Percentiles rank a stretch among this genome's conserved stretches.
These are phyloP conservation scores for Scenedesmus sp. DNA, from an alignment of 163 green algal species.

Conservation along the genomic window DNA sequence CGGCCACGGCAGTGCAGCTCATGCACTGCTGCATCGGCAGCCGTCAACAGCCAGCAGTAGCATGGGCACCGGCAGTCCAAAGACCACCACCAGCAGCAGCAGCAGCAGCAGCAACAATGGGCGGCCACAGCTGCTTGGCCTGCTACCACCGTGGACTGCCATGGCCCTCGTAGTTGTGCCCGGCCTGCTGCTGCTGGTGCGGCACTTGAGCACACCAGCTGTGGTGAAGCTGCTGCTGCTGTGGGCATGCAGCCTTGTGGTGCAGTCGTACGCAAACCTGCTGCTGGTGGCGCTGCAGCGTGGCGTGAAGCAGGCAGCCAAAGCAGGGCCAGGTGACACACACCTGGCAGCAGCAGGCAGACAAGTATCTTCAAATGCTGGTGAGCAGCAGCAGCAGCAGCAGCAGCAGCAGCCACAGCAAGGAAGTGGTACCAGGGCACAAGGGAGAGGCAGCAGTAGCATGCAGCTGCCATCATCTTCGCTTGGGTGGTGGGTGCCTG, in stretches of 20 bases:
- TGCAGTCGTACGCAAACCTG: slow-evolving; percentile 10
- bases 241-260: not conserved
- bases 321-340: not conserved
- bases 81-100: not conserved
- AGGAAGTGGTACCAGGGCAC: not conserved
- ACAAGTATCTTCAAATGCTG: not conserved
- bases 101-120: not conserved
- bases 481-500: not conserved
- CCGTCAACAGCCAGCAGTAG: not conserved
- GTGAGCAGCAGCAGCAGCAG: not conserved
- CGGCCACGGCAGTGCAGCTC: too few species aligned
- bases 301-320: not conserved
- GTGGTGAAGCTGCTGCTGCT: not conserved
- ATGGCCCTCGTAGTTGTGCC: slow-evolving; percentile 23
- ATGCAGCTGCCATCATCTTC: not conserved
- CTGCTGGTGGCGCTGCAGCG: slow-evolving; percentile 3
- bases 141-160: not conserved
- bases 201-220: not conserved
- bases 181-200: slow-evolving; percentile 2
- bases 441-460: not conserved
- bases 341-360: not conserved
- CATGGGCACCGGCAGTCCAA: not conserved
- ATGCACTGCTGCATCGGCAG: too few species aligned
- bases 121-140: not conserved
- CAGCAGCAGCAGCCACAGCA: not conserved